These are phyloP conservation scores for Trichoderma afroharzianum DNA, from an alignment of 2,329 filamentous ascomycete species.

Conservation along the genomic window DNA sequence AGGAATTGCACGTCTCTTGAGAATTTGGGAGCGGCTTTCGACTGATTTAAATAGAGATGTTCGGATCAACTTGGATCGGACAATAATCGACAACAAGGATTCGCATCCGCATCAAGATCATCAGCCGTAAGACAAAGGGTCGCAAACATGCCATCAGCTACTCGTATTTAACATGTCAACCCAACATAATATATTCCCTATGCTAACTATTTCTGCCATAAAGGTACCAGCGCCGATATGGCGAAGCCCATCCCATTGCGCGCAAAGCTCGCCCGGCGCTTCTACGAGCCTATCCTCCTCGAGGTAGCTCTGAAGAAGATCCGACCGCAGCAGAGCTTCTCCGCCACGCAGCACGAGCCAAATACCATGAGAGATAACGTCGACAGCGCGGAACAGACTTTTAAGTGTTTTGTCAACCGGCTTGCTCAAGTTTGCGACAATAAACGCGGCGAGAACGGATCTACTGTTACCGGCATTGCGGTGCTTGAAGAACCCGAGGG, in stretches of 20 bases:
- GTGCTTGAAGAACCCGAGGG: slow-evolving; percentile 28
- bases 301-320: slow-evolving; percentile 25
- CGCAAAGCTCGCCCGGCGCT: slow-evolving; percentile 23
- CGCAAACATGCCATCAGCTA: neutral
- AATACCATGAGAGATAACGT: neutral
- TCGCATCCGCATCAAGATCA: neutral
- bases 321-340: neutral
- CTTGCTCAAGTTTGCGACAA: slow-evolving; percentile 32
- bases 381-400: slow-evolving; percentile 23
- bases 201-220: neutral
- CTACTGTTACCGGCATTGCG: slow-evolving; percentile 30
- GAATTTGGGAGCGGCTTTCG: neutral
- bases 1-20: neutral
- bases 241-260: slow-evolving; percentile 10
- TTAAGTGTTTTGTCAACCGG: slow-evolving; percentile 30
- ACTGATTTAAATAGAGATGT: neutral
- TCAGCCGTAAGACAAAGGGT: neutral
- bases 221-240: neutral
- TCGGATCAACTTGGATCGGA: neutral
- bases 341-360: neutral
- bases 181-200: no score
- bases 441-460: slow-evolving; percentile 22
- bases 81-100: neutral
- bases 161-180: neutral
- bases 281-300: slow-evolving; percentile 30